Evolutionary conservation across 495 filamentous ascomycete genomes (phyloP), one percentile per base, ranked within the genome.

Genomic region (Aspergillus haitiensis): DNA sequence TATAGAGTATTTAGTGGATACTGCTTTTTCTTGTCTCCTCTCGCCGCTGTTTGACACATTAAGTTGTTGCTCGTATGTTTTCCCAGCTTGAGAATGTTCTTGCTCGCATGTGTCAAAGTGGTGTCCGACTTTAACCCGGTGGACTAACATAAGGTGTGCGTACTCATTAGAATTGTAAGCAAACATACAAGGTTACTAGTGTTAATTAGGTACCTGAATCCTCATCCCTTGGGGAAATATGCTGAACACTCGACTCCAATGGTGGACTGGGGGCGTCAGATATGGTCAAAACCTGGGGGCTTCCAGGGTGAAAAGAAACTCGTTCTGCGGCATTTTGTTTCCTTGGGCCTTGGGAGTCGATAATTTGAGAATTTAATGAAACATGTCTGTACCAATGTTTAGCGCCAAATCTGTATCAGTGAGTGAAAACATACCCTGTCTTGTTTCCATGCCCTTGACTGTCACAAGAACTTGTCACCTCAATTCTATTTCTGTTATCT

Each of bases 391-490:
- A 39, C 21, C 21, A 40, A 12, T 34, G 6, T 5, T 53, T 53
- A 53, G 51, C n/a, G 1, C 31, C 31, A 12, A 7, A 18, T 40
- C 0, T 27, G 36, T 12, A 18, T 12, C 1, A 33, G 10, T 13
- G 13, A 4, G 54, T 12, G 18, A 11, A 13, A 13, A 54, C 60
- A 13, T 54, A 62, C 60, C 18, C 18, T 11, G 10, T 5, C 31
- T 48, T 16, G 12, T 50, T 31, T 11, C 27, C 18, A 7, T 37
- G 32, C 13, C 36, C 18, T 12, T 49, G 33, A 35, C 16, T 47
- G 1, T 7, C 39, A 5, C 18, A 9, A 12, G 15, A 9, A 7
- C 6, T 12, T 7, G 15, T 13, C 5, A 6, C 33, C n/a, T 32
- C n/a, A 55, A 11, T 21, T 47, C 16, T 42, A 15, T 11, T 15